These are phyloP conservation scores for Millerozyma acaciae DNA, from an alignment of 805 yeast species.

Conservation along the genomic window DNA sequence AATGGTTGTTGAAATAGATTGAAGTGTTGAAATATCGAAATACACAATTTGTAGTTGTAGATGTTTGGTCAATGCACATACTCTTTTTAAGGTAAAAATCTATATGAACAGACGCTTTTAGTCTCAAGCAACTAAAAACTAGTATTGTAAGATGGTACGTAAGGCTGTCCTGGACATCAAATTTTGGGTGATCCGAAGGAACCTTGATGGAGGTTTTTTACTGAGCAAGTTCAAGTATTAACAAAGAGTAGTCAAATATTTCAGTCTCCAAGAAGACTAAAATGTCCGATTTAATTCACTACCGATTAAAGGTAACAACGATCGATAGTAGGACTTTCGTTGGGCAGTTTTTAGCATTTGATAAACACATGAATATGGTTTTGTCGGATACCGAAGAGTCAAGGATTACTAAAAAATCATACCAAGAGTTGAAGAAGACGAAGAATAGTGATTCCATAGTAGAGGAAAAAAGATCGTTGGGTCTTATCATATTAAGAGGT, in stretches of 20 bases:
- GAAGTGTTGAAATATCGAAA: too few relatives aligned
- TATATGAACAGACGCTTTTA: too few relatives aligned
- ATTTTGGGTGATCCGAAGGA: too few relatives aligned
- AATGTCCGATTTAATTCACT: constrained; percentile 66
- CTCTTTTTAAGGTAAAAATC: too few relatives aligned
- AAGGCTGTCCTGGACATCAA: too few relatives aligned
- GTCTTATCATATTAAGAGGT: constrained; percentile 82
- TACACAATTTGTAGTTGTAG: too few relatives aligned
- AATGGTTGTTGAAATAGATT: too few relatives aligned
- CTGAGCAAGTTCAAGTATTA: too few relatives aligned
- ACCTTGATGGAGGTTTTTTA: too few relatives aligned
- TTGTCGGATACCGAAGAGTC: constrained; percentile 81
- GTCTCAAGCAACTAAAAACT: too few relatives aligned
- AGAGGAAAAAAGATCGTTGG: constrained; percentile 73
- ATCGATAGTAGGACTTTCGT: constrained; percentile 73
- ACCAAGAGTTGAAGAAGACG: constrained; percentile 28
- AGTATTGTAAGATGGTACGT: too few relatives aligned
- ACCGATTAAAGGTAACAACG: constrained; percentile 67
- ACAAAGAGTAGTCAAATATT: constrained; percentile 6
- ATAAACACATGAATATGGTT: constrained; percentile 83
- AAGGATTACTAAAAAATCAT: constrained; percentile 64
- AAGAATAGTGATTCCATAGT: constrained; percentile 31
- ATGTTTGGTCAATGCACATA: too few relatives aligned
- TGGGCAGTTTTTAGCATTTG: constrained; percentile 85
- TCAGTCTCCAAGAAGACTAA: constrained; percentile 35